These are phyloP conservation scores for Mycena maculata DNA, from an alignment of 768 basidiomycete genomes.

Conservation along the genomic window DNA sequence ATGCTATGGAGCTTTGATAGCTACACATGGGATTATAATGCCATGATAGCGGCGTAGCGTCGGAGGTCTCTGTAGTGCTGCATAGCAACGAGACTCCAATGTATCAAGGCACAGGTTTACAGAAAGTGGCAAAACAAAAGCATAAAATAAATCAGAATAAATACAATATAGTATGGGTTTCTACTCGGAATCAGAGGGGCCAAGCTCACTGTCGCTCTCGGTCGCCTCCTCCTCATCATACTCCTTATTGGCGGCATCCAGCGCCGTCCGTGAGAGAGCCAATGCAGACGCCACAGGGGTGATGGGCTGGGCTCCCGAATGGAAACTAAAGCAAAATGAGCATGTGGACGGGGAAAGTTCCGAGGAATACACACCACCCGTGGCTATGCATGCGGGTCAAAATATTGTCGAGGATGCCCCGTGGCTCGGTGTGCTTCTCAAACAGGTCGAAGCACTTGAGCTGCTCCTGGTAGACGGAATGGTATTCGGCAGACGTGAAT, in stretches of 20 bases:
- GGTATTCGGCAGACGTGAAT: constrained; percentile 31
- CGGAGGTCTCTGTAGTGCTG: not conserved
- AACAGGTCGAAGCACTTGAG: constrained; percentile 27
- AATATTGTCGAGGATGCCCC: not conserved
- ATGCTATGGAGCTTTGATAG: not conserved
- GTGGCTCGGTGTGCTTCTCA: not conserved
- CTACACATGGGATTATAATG: not conserved
- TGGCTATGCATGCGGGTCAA: constrained; percentile 22
- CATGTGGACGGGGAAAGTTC: not conserved
- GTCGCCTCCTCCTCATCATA: constrained; percentile 3
- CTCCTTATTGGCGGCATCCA: not conserved
- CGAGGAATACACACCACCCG: constrained; percentile 18
- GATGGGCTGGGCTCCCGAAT: constrained; percentile 14
- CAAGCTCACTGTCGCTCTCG: constrained; percentile 4
- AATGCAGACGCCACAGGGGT: not conserved
- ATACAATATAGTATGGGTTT: not conserved
- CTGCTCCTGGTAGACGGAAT: constrained; percentile 26
- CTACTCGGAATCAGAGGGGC: not conserved
- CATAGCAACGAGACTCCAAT: not conserved
- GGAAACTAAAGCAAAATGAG: not conserved
- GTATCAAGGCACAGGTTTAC: not conserved
- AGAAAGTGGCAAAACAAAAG: not conserved
- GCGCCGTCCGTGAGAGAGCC: not conserved
- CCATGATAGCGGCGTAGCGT: not conserved
- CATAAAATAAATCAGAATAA: not conserved